These are phyloP conservation scores for Melocanna baccifera DNA, from an alignment of 176 grass and related monocot genomes.

Conservation along the genomic window DNA sequence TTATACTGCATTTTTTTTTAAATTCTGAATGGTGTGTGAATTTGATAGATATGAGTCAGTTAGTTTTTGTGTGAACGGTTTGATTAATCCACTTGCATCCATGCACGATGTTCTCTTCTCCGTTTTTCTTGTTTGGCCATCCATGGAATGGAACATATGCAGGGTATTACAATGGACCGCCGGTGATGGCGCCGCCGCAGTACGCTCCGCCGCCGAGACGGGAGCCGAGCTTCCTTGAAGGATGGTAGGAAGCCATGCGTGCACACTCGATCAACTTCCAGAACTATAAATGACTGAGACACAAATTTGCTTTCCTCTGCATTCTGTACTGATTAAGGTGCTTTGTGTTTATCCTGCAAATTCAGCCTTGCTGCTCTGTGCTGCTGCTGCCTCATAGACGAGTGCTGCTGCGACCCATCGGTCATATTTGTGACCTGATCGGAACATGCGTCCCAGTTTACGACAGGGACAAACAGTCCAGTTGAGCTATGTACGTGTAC, in stretches of 20 bases:
- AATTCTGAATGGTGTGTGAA: background rate
- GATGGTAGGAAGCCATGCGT: constrained; percentile 36
- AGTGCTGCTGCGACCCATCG: constrained; percentile 74
- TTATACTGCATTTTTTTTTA: too few relatives aligned
- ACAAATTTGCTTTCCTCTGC: background rate
- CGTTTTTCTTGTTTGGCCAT: background rate
- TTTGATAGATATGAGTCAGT: background rate
- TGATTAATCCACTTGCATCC: background rate
- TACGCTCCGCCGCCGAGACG: constrained; percentile 53
- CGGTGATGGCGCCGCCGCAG: constrained; percentile 60
- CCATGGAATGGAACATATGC: background rate
- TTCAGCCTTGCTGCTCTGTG: constrained; percentile 55
- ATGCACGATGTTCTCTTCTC: background rate
- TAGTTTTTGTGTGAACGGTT: background rate
- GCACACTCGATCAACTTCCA: background rate
- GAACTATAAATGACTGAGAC: background rate
- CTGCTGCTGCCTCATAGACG: constrained; percentile 71
- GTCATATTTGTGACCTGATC: constrained; percentile 41
- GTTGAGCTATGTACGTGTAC: background rate
- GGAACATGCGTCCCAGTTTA: background rate
- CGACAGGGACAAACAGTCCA: background rate
- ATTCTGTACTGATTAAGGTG: background rate
- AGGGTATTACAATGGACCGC: constrained; percentile 61
- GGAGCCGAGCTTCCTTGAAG: constrained; percentile 58
- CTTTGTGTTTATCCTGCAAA: background rate